Base-by-base conservation (phyloP, 306 rosid species). In the Echinosophora koreensis region DNA sequence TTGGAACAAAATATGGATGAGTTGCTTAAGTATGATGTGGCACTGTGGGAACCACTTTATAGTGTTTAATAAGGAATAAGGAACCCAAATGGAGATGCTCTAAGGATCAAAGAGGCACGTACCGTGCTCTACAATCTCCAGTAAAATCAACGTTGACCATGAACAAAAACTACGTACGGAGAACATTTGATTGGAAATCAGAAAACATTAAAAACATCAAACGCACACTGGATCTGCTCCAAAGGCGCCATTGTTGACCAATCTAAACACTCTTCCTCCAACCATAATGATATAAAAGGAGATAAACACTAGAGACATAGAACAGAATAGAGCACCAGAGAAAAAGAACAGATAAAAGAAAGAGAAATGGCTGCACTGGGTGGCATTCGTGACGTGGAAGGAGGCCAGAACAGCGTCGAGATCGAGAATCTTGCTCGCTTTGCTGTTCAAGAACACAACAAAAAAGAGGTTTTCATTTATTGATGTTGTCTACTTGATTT, bases 371-470 rank as follows among this genome's bases (percentile, higher is more conserved):
- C 81, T 5, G 41, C 62, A 14, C 0, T 70, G 4, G 88, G 88
- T 73, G 86, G 83, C 46, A 8, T 10, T 6, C 18, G 52, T 12
- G 73, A 34, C 1, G 79, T 85, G 10, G 64, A 67, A 47, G 83
- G 78, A 61, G 42, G 14, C 35, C 65, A 80, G 6, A 82, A 85
- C 65, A 82, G 65, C 46, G 14, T 82, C 2, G 84, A 58, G 60
- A 85, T 82, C 5, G 54, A 85, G 1, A 42, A 65, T 8, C 88
- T 85, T 9, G 86, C 88, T 74, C 79, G 78, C 39, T 82, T 78
- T 50, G 88, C 86, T 34, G 79, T 85, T 30, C 69, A 81, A 27
- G 84, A 85, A 0, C 57, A 85, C 76, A 81, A 85, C 76, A 81
- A 81, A 6, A 85, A 85, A 72, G 32, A 79, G 77, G 89, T 85